A percentile compares a stretch with the other conserved stretches of the same genome.
phyloP scores from a whole-genome alignment of 345 rosid genomes.

The Pistacia atlantica region DNA sequence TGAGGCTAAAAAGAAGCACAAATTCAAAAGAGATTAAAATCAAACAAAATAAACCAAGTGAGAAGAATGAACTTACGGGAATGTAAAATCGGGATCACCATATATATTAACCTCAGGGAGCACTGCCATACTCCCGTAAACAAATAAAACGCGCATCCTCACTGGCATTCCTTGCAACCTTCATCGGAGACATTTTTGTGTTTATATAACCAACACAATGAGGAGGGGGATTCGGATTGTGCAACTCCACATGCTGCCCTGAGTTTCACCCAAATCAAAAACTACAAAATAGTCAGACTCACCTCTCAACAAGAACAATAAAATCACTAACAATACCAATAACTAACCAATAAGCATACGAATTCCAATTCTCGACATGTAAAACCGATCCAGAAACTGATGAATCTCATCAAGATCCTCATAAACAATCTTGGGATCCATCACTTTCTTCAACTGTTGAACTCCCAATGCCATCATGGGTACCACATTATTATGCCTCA shows the following conservation, averaged over 20 bases:
- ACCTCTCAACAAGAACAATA: not conserved
- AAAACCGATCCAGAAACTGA: constrained; percentile 93
- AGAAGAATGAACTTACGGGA: constrained; percentile 65
- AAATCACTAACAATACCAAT: not conserved
- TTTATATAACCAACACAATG: constrained; percentile 84
- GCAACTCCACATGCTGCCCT: constrained; percentile 99
- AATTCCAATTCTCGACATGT: constrained; percentile 90
- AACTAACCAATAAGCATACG: constrained; percentile 90
- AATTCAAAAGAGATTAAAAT: not conserved
- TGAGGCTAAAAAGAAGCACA: not conserved
- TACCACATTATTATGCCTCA: constrained; percentile 96
- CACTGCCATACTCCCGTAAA: constrained; percentile 84
- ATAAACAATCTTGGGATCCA: constrained; percentile 44
- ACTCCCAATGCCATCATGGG: constrained; percentile 98
- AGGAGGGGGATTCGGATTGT: constrained; percentile 87
- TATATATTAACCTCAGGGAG: constrained; percentile 78
- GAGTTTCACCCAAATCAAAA: constrained; percentile 38
- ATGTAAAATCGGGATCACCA: constrained; percentile 89
- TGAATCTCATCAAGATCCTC: constrained; percentile 85
- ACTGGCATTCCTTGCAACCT: constrained; percentile 80
- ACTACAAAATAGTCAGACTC: constrained; percentile 3
- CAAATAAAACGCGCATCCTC: constrained; percentile 92
- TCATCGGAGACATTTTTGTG: constrained; percentile 94
- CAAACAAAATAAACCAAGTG: constrained; percentile 1
- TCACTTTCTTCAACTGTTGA: constrained; percentile 87